phyloP scores from a whole-genome alignment of 2,329 filamentous ascomycete species.

The Drechslerella coelobrocha region DNA sequence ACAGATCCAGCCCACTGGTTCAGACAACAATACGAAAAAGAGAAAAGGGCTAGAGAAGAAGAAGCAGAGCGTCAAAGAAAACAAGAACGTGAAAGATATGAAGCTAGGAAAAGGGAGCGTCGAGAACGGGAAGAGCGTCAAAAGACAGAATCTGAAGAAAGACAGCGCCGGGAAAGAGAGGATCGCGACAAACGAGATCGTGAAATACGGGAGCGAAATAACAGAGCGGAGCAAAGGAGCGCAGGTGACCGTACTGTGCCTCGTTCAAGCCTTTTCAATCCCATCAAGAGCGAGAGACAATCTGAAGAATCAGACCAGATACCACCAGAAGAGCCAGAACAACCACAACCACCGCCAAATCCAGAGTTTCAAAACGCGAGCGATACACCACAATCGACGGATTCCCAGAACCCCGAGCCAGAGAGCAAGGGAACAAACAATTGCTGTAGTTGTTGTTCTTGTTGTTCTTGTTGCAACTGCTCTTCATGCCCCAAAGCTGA shows the following conservation, averaged over 20 bases:
- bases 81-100: constrained; percentile 28
- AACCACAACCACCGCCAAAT: neutral
- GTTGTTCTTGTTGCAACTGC: no score
- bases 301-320: neutral
- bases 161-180: neutral
- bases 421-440: no score
- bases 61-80: constrained; percentile 20
- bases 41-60: constrained; percentile 7
- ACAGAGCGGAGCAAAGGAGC: constrained; percentile 6
- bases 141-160: constrained; percentile 23
- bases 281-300: neutral
- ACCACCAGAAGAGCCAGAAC: constrained; percentile 3
- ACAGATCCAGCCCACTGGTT: constrained; percentile 31
- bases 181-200: neutral
- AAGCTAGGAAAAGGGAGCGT: constrained; percentile 4
- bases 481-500: no score
- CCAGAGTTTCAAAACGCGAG: neutral
- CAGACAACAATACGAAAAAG: constrained; percentile 8
- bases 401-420: no score
- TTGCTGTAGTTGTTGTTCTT: no score
- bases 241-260: constrained; percentile 12
- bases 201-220: neutral
- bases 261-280: no score
- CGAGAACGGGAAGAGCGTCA: constrained; percentile 8
- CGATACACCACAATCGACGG: constrained; percentile 3